phyloP scores from a whole-genome alignment of 305 asterid species.

The Salvia sclarea region DNA sequence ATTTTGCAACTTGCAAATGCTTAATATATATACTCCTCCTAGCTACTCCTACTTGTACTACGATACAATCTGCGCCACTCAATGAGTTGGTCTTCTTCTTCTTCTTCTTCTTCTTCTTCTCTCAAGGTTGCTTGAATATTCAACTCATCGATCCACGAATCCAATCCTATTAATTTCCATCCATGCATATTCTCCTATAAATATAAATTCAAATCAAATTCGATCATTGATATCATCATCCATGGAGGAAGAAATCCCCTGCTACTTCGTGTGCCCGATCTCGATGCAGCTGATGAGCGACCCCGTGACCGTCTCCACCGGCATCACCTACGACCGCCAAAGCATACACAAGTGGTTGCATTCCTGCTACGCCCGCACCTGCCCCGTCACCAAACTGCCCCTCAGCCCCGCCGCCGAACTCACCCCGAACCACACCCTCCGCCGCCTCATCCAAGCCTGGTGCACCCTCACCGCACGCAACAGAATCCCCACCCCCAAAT shows the following conservation, averaged over 20 bases:
- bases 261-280: constrained; percentile 73
- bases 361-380: constrained; percentile 39
- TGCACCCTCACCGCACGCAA: constrained; percentile 62
- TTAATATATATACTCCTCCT: background rate
- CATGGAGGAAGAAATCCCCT: constrained; percentile 50
- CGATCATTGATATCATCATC: background rate
- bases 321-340: constrained; percentile 74
- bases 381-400: constrained; percentile 67
- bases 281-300: constrained; percentile 85
- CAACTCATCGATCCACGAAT: no score
- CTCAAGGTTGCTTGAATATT: no score
- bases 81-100: no score
- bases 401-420: constrained; percentile 40
- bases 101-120: no score
- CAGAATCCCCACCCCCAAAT: constrained; percentile 59
- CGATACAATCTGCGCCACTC: background rate
- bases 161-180: no score
- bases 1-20: background rate
- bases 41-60: background rate
- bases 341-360: constrained; percentile 73
- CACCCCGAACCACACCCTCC: constrained; percentile 78
- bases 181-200: background rate
- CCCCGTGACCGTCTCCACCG: constrained; percentile 71
- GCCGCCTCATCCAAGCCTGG: constrained; percentile 75
- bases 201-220: no score